Evolutionary conservation across 129 eudicot species (phyloP).

Genomic region (Pittosporum tobira): DNA sequence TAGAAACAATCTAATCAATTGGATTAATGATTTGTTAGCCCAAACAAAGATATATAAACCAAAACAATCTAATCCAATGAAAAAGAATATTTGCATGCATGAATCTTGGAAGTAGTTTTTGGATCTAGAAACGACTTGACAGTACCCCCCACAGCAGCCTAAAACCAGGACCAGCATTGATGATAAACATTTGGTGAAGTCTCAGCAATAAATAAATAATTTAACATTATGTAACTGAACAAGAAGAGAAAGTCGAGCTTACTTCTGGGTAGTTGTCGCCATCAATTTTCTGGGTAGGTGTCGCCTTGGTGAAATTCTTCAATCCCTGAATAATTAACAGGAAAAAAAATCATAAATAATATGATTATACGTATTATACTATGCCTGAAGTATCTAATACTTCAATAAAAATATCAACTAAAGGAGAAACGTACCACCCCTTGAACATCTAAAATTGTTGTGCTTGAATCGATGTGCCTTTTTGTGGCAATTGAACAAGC

Average conservation of each 20-base stretch:
- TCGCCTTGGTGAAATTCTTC: conserved; percentile 70
- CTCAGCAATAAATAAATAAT: conserved; percentile 33
- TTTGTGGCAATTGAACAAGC: conserved; percentile 87
- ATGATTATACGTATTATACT: too few relatives aligned
- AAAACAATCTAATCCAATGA: too few relatives aligned
- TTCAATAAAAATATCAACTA: conserved; percentile 1
- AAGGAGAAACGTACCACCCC: conserved; percentile 60
- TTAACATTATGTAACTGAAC: background rate
- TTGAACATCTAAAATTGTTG: conserved; percentile 84
- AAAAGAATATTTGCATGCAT: conserved; percentile 32
- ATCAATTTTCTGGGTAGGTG: conserved; percentile 83
- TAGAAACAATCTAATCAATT: too few relatives aligned
- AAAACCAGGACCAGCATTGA: conserved; percentile 91
- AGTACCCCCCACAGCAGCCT: conserved; percentile 81
- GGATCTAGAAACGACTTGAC: too few relatives aligned
- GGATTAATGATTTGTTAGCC: too few relatives aligned
- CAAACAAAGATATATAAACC: too few relatives aligned
- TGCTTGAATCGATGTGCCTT: conserved; percentile 78
- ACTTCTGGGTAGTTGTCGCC: conserved; percentile 90
- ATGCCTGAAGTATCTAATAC: background rate
- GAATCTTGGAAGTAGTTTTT: conserved; percentile 85
- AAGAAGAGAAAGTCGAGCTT: conserved; percentile 8
- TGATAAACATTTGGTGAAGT: conserved; percentile 78
- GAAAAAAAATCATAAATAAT: background rate
- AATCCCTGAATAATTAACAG: conserved; percentile 41